These are phyloP conservation scores for Eragrostis tef DNA, from an alignment of 202 grass and related monocot genomes.

Conservation along the genomic window DNA sequence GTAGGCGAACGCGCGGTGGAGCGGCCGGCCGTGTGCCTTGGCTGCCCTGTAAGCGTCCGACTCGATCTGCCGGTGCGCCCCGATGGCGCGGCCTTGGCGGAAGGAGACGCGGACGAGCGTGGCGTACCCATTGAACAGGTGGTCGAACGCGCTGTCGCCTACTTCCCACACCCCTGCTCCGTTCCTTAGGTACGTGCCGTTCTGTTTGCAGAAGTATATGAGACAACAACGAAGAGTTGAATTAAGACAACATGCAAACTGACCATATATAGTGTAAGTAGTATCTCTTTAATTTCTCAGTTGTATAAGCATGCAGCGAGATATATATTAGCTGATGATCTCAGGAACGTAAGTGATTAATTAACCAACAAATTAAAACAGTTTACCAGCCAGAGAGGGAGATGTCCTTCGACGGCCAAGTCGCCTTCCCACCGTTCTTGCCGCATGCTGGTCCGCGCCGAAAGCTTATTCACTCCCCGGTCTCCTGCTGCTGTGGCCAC, in stretches of 20 bases:
- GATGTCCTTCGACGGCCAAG: conserved; percentile 35
- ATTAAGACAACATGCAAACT: too few species aligned
- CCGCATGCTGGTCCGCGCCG: conserved; percentile 50
- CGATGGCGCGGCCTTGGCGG: background rate
- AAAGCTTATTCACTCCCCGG: background rate
- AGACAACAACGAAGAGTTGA: too few species aligned
- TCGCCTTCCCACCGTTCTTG: conserved; percentile 55
- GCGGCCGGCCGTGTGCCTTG: conserved; percentile 24
- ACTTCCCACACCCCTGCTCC: conserved; percentile 52
- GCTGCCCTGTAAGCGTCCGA: conserved; percentile 49
- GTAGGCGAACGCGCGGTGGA: conserved; percentile 45
- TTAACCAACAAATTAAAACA: too few species aligned
- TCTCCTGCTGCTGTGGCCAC: too few species aligned
- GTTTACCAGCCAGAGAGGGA: conserved; percentile 45
- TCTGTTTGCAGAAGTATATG: background rate
- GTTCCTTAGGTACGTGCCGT: conserved; percentile 58
- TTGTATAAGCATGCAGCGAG: too few species aligned
- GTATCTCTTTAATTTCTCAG: too few species aligned
- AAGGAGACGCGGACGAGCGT: conserved; percentile 51
- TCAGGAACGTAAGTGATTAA: too few species aligned
- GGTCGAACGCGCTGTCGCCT: conserved; percentile 31
- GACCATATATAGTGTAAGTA: too few species aligned
- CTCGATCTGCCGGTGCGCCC: conserved; percentile 50
- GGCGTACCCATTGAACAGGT: conserved; percentile 60
- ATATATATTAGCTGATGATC: too few species aligned